Evolutionary conservation across 352 stramenopile species (phyloP).

Genomic region (Phytophthora sp.): DNA sequence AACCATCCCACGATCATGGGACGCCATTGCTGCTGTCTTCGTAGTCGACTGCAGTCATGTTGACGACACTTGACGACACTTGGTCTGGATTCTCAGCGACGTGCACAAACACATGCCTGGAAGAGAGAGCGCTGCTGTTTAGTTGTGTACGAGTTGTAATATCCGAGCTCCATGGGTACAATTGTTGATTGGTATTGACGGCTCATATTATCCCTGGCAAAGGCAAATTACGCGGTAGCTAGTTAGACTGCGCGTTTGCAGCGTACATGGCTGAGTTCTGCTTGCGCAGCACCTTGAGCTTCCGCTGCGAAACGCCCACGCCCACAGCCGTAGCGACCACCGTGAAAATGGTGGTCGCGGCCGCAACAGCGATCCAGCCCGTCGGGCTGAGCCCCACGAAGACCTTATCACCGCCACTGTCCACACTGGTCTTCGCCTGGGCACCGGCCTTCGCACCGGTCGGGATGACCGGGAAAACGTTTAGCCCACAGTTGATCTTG

Average conservation of each 20-base stretch:
- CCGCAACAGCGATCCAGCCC: conserved; percentile 66
- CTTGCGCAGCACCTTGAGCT: conserved; percentile 51
- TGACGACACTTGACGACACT: too few relatives aligned
- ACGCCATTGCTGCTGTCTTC: too few relatives aligned
- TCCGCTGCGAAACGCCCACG: conserved; percentile 49
- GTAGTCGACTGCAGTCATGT: too few relatives aligned
- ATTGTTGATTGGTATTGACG: too few relatives aligned
- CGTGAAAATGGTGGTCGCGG: conserved; percentile 51
- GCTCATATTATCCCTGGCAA: too few relatives aligned
- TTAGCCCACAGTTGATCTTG: conserved; percentile 82
- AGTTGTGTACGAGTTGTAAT: too few relatives aligned
- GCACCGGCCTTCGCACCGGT: conserved; percentile 57
- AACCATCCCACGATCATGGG: too few relatives aligned
- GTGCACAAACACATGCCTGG: conserved; percentile 8
- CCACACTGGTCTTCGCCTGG: conserved; percentile 46
- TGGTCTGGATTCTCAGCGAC: conserved; percentile 18
- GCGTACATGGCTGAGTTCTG: conserved; percentile 55
- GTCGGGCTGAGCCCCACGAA: conserved; percentile 63
- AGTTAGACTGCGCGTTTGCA: neutral
- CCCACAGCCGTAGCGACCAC: conserved; percentile 49
- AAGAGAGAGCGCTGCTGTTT: conserved; percentile 22
- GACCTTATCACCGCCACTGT: conserved; percentile 70
- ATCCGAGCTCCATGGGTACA: too few relatives aligned
- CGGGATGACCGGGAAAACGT: conserved; percentile 80
- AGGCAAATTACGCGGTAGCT: too few relatives aligned